Evolutionary conservation across 345 rosid genomes (phyloP), one percentile per base, ranked within the genome.

Genomic region (Theobroma cacao): DNA sequence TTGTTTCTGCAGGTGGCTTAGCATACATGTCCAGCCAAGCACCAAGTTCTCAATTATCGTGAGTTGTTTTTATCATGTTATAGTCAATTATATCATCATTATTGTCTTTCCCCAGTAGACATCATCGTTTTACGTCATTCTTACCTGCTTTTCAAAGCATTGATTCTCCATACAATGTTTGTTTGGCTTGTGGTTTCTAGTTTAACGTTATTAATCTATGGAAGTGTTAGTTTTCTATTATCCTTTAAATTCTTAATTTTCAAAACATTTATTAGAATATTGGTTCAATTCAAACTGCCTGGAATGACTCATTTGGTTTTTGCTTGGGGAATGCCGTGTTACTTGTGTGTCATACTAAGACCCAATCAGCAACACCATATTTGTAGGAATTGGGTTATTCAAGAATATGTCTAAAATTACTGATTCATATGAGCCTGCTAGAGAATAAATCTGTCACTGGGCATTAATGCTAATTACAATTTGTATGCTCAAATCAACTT

Each of bases 1-100:
- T 82, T 82, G 59, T 75, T 77, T 58, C 50, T 90, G 83, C 79
- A 96, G 99, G 97, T 86, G 91, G 93, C 84, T 75, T 96, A 80
- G 81, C 91, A 58, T 90, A 75, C 79, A 82, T 92, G 85, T 80
- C 89, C 30, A 93, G 86, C 76, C 92, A 89, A 86, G 59, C 91
- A 60, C 84, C 92, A 78, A 82, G 80, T 65, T 80, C 97, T 55
- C 93, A 85, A 80, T 74, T 95, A 81, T 77, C 84, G 99, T 96
- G 87, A 92, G 98, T 85, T 73, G 65, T 24, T 48, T n/a, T 48
- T 40, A 30, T 62, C 0, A 41, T 41, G 74, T 45, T 43, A 40
- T 33, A 43, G 10, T 36, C 41, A 48, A 30, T 20, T 62, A 55
- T n/a, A 12, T 62, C 20, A 47, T 36, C 6, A 15, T 18, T 28